These are phyloP conservation scores for Tetratostichococcus sp. DNA, from an alignment of 139 green algal genomes.

Conservation along the genomic window DNA sequence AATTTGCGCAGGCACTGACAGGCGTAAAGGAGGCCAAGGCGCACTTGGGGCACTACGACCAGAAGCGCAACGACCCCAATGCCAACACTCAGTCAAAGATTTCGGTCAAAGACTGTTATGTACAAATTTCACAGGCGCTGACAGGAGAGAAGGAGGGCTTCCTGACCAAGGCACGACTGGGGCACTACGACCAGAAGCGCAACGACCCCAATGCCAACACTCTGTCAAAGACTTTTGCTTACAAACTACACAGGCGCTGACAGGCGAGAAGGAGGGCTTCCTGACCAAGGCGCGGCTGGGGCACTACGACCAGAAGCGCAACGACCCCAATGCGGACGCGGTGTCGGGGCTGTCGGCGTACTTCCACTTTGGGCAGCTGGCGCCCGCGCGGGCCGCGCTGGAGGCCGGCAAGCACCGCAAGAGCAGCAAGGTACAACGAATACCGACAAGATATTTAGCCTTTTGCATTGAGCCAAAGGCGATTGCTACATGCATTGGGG, in stretches of 20 bases:
- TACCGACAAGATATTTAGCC: no score
- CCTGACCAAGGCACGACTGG: slow-evolving; percentile 63
- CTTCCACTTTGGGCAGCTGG: slow-evolving; percentile 88
- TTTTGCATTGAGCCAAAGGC: no score
- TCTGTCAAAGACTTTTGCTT: slow-evolving; percentile 82
- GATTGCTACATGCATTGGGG: no score
- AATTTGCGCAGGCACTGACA: slow-evolving; percentile 30
- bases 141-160: slow-evolving; percentile 58
- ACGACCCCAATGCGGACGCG: slow-evolving; percentile 72
- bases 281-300: slow-evolving; percentile 61
- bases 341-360: slow-evolving; percentile 84
- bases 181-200: slow-evolving; percentile 69
- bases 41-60: slow-evolving; percentile 68
- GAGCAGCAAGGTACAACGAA: slow-evolving; percentile 43
- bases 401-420: slow-evolving; percentile 67
- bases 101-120: background rate
- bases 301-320: slow-evolving; percentile 76
- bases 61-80: slow-evolving; percentile 84
- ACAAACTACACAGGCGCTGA: slow-evolving; percentile 45
- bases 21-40: slow-evolving; percentile 38
- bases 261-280: slow-evolving; percentile 60
- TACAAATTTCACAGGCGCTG: slow-evolving; percentile 29
- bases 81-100: background rate
- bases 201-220: slow-evolving; percentile 79
- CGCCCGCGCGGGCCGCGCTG: slow-evolving; percentile 73